Base-by-base conservation (phyloP, 106 monocot genomes). In the Acorus gramineus region DNA sequence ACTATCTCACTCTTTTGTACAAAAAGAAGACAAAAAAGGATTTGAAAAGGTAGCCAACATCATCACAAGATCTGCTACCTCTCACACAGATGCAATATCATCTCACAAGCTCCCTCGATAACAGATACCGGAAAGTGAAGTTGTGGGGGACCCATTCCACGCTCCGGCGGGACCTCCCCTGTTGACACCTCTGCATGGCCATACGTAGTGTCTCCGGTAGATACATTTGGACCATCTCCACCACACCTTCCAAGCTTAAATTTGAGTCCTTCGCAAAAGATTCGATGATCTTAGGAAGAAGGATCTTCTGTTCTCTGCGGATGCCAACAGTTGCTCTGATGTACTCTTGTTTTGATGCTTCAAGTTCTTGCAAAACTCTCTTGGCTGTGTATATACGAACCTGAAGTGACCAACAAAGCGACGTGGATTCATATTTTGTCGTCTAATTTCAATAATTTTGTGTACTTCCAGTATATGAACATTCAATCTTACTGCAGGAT, bases 401-500 rank as follows among this genome's bases (percentile, higher is more conserved):
- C 74, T 74, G 50, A 47, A 58, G 62, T 28, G 28, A 28, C 28
- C 28, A 28, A 28, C 28, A 28, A 28, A 28, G 28, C 28, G 28
- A 28, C 28, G 1, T 28, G 28, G 28, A 28, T 28, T 28, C 28
- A 28, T 28, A 28, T 28, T 28, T 28, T 28, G 28, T 28, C 28
- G 28, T 28, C 28, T 28, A 28, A 28, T 28, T 28, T 28, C 28
- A 28, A 28, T 28, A 28, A 28, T 28, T 28, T 28, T 28, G 28
- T 28, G 28, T 28, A 28, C 28, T 28, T 28, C 28, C 28, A 28
- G 28, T 28, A 28, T 28, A 28, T 28, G 28, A 28, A 28, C 28
- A 28, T 28, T 28, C 28, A 28, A 28, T 28, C 28, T 28, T 87
- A 98, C 91, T 66, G 87, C 88, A 44, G 96, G 96, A 79, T 98